phyloP scores from a whole-genome alignment of 305 asterid genomes.

The Lippia alba region DNA sequence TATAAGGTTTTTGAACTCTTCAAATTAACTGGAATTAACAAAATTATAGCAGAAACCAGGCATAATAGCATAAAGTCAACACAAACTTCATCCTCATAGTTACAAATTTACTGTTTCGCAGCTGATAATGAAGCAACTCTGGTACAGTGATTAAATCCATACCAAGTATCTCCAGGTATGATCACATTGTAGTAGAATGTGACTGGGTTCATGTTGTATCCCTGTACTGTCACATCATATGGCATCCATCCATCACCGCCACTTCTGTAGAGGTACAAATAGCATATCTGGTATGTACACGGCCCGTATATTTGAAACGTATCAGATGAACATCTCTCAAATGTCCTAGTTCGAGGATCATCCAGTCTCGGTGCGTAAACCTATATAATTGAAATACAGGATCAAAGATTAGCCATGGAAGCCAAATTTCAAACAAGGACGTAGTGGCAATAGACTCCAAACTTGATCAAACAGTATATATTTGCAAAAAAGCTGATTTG shows the following conservation, averaged over 20 bases:
- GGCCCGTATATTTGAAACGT: slow-evolving; percentile 76
- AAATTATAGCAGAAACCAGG: background rate
- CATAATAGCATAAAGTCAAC: background rate
- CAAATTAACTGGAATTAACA: background rate
- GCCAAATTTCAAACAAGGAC: background rate
- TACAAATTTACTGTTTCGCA: slow-evolving; percentile 24
- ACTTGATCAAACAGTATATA: slow-evolving; percentile 5
- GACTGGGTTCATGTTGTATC: slow-evolving; percentile 53
- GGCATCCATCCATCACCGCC: slow-evolving; percentile 96
- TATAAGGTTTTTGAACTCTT: background rate
- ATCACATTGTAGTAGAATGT: slow-evolving; percentile 67
- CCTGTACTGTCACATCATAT: slow-evolving; percentile 64
- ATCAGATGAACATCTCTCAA: slow-evolving; percentile 84
- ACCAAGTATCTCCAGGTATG: slow-evolving; percentile 75
- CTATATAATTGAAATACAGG: slow-evolving; percentile 35
- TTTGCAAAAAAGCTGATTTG: background rate
- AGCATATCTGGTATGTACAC: slow-evolving; percentile 89
- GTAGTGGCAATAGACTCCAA: background rate
- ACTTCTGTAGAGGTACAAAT: slow-evolving; percentile 81
- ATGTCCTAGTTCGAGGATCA: slow-evolving; percentile 66
- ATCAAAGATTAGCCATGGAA: slow-evolving; percentile 3
- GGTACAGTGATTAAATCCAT: slow-evolving; percentile 70
- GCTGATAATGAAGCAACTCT: slow-evolving; percentile 34
- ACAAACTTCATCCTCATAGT: slow-evolving; percentile 3
- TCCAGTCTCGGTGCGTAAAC: slow-evolving; percentile 87